phyloP scores from a whole-genome alignment of 1,284 basidiomycete genomes.

The Omphalotus olearius region DNA sequence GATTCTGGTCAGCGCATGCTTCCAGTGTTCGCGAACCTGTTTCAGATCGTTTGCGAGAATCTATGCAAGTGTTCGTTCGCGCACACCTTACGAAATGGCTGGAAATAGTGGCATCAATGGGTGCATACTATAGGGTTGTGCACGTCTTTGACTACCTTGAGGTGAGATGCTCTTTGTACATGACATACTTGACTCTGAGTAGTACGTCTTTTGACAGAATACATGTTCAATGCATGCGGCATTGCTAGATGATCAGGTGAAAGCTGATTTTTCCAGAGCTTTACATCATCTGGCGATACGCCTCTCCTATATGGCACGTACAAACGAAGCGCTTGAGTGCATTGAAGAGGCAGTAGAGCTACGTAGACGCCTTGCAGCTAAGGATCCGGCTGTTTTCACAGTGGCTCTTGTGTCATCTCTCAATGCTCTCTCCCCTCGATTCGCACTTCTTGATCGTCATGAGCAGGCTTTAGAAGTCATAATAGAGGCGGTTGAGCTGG shows the following conservation, averaged over 20 bases:
- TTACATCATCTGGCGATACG: not conserved
- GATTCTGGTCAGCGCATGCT: conserved; percentile 11
- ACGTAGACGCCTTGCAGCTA: not conserved
- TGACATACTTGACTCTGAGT: not conserved
- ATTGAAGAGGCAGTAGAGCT: conserved; percentile 2
- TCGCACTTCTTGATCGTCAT: not conserved
- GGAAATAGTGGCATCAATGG: conserved; percentile 3
- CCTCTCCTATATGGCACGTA: not conserved
- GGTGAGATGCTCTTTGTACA: not conserved
- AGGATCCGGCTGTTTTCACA: not conserved
- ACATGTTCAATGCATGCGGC: not conserved
- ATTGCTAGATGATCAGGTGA: not conserved
- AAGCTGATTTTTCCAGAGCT: not conserved
- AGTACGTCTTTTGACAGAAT: not conserved
- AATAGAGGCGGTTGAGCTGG: not conserved
- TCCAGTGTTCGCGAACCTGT: not conserved
- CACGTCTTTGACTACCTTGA: not conserved
- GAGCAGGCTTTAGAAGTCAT: not conserved
- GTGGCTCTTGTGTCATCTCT: not conserved
- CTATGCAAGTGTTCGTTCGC: not conserved
- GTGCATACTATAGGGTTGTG: not conserved
- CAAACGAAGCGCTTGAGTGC: conserved; percentile 4
- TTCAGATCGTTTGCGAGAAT: not conserved
- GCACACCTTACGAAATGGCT: conserved; percentile 4
- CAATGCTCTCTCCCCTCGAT: too few species aligned